Percentiles rank a stretch among this genome's conserved stretches.
phyloP scores from a whole-genome alignment of 768 basidiomycete species.

The Kwoniella mangroviensis region DNA sequence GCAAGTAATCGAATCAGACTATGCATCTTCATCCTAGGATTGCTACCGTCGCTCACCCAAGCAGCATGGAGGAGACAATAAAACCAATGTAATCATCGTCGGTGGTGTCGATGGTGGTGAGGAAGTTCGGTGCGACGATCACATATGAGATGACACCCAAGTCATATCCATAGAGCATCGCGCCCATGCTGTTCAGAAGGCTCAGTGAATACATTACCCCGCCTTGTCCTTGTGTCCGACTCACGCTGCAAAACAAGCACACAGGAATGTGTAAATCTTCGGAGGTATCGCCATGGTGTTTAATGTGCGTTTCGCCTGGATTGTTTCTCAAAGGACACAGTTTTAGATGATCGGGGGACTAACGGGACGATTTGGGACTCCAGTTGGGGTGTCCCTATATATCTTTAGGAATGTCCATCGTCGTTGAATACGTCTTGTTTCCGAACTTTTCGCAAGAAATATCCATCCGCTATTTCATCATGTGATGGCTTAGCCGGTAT shows the following conservation, averaged over 20 bases:
- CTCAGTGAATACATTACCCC: not conserved
- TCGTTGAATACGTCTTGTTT: not conserved
- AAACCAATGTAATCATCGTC: slow-evolving; percentile 48
- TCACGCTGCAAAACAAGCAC: slow-evolving; percentile 50
- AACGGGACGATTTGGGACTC: slow-evolving; percentile 1
- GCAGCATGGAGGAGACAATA: slow-evolving; percentile 49
- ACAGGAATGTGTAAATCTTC: slow-evolving; percentile 48
- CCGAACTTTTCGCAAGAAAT: not conserved
- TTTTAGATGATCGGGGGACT: not conserved
- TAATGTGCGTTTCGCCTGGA: not conserved
- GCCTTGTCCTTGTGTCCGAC: not conserved
- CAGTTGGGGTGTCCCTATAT: slow-evolving; percentile 3
- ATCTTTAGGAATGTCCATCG: not conserved
- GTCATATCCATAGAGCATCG: slow-evolving; percentile 50
- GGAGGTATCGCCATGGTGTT: slow-evolving; percentile 31
- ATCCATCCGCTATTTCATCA: not conserved
- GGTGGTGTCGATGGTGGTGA: slow-evolving; percentile 23
- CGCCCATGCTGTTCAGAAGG: slow-evolving; percentile 29
- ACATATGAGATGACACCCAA: slow-evolving; percentile 54
- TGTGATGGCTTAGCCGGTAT: not conserved
- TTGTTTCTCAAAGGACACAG: not conserved
- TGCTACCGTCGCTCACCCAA: slow-evolving; percentile 29
- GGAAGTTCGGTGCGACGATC: slow-evolving; percentile 47
- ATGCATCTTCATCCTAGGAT: slow-evolving; percentile 1
- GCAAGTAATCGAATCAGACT: slow-evolving; percentile 7